Conservation (phyloP, 176 grass and related monocot species). For the Raddia distichophylla region DNA sequence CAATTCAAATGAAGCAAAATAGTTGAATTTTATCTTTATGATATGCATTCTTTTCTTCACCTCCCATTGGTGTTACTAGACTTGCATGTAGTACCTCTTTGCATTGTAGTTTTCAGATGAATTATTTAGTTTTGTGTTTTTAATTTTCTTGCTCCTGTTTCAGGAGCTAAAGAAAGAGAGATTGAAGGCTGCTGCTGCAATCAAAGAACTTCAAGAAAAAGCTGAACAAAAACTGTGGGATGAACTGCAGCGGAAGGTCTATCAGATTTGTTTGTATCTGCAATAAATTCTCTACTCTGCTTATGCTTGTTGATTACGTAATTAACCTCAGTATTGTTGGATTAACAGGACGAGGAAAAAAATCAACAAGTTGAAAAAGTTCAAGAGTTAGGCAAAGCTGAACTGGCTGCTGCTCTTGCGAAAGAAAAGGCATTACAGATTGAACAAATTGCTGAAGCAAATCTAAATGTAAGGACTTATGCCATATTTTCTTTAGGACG, state of each 20-base stretch:
- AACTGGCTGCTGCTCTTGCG: conserved; percentile 76
- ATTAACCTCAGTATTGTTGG: conserved; percentile 26
- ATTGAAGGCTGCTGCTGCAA: conserved; percentile 53
- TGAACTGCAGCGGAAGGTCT: conserved; percentile 79
- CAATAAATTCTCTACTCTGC: neutral
- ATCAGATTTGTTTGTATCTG: conserved; percentile 21
- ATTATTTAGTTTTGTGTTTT: conserved; percentile 18
- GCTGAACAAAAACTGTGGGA: conserved; percentile 67
- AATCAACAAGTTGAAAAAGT: conserved; percentile 68
- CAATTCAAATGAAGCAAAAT: conserved; percentile 11
- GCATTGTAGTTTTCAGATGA: conserved; percentile 19
- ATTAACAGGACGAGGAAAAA: conserved; percentile 77
- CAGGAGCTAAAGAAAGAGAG: conserved; percentile 95
- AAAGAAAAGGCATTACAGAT: conserved; percentile 94
- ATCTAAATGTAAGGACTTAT: conserved; percentile 79
- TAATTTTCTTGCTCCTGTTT: conserved; percentile 41
- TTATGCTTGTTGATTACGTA: conserved; percentile 1
- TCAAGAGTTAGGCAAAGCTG: conserved; percentile 81
- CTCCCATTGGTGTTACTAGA: neutral
- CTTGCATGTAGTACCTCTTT: neutral
- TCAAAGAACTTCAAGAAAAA: conserved; percentile 79
- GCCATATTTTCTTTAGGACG: conserved; percentile 34
- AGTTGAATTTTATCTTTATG: neutral
- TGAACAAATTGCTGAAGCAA: conserved; percentile 91
- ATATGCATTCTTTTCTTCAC: conserved; percentile 25